phyloP scores from a whole-genome alignment of 2,329 filamentous ascomycete genomes.

The Penicillium sp. region DNA sequence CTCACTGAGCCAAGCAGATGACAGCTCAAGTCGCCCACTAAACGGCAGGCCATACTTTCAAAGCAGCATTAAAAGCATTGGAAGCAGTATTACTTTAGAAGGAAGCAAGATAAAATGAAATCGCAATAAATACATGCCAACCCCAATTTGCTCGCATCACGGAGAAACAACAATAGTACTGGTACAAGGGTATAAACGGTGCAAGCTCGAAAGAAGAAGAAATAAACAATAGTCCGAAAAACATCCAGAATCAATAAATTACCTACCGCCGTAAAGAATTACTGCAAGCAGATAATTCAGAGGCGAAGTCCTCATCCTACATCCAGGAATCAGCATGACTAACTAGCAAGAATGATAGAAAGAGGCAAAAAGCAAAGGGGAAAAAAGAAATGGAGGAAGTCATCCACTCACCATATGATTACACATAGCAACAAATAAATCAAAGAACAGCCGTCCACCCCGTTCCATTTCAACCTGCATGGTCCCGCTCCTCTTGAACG shows the following conservation, averaged over 20 bases:
- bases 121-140: no score
- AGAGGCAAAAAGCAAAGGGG: no score
- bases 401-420: conserved; percentile 85
- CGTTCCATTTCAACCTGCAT: conserved; percentile 95
- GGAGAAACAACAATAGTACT: conserved; percentile 6
- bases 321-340: background rate
- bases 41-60: no score
- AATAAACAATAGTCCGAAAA: conserved; percentile 2
- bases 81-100: no score
- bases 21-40: no score
- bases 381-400: no score
- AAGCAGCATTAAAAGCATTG: no score
- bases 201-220: conserved; percentile 7
- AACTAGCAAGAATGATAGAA: background rate
- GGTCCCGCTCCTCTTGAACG: conserved; percentile 90
- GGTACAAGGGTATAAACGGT: conserved; percentile 24
- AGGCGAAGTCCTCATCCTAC: conserved; percentile 31
- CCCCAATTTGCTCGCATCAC: no score
- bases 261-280: conserved; percentile 14
- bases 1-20: no score
- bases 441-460: conserved; percentile 87
- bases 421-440: conserved; percentile 89
- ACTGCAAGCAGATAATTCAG: conserved; percentile 20
- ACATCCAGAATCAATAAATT: background rate
- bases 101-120: no score